Conservation (phyloP, 164 flowering plant species). For the Liquidambar formosana region DNA sequence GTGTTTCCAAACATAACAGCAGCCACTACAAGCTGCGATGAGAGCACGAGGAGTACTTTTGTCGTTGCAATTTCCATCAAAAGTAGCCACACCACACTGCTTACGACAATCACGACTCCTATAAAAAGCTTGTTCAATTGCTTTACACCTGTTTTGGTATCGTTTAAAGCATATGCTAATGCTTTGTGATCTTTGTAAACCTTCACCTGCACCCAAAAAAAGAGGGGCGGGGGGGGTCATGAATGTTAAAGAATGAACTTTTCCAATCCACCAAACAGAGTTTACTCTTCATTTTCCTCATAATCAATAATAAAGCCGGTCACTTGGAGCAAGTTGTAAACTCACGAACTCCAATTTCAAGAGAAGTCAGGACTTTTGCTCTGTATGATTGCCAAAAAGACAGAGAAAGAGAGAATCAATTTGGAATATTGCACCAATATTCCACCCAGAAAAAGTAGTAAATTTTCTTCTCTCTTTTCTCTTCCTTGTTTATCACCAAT, state of each 20-base stretch:
- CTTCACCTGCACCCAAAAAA: constrained; percentile 47
- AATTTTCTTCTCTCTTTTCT: neutral
- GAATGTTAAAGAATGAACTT: neutral
- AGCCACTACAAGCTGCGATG: constrained; percentile 54
- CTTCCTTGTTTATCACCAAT: neutral
- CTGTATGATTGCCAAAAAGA: too few relatives aligned
- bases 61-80: constrained; percentile 57
- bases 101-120: constrained; percentile 31
- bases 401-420: too few relatives aligned
- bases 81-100: constrained; percentile 51
- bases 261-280: neutral
- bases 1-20: constrained; percentile 61
- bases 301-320: neutral
- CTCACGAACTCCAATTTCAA: neutral
- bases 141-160: constrained; percentile 62
- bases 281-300: neutral
- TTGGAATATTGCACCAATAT: too few relatives aligned
- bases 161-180: constrained; percentile 54
- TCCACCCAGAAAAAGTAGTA: neutral
- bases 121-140: constrained; percentile 55
- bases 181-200: constrained; percentile 58
- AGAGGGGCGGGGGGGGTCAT: too few relatives aligned
- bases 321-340: neutral
- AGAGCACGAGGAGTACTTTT: constrained; percentile 53
- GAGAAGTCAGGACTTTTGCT: neutral